Evolutionary conservation across 192 early-diverging fungal species (phyloP).

Genomic region (Physocladia obscura): DNA sequence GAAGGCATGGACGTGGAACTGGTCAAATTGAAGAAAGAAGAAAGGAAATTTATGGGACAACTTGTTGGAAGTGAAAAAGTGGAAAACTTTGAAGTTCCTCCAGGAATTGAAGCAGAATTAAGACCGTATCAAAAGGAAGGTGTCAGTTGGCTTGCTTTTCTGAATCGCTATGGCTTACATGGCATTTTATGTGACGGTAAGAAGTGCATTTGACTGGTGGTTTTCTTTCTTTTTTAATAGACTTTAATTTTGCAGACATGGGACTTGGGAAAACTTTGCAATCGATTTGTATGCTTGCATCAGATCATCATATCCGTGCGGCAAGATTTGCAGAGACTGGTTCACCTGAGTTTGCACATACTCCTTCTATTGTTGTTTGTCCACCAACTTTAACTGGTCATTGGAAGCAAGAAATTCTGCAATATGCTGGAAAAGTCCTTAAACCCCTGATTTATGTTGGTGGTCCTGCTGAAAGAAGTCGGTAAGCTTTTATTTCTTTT

Average conservation of each 20-base stretch:
- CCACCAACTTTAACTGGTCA: constrained; percentile 94
- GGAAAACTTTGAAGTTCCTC: constrained; percentile 82
- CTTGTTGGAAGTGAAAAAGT: constrained; percentile 86
- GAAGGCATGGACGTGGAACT: constrained; percentile 79
- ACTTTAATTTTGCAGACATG: constrained; percentile 69
- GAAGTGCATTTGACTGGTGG: constrained; percentile 3
- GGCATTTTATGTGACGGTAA: constrained; percentile 94
- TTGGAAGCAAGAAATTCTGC: constrained; percentile 91
- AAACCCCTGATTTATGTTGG: constrained; percentile 86
- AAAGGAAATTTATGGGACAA: constrained; percentile 92
- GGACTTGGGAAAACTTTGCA: constrained; percentile 97
- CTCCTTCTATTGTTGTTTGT: constrained; percentile 90
- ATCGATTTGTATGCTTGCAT: constrained; percentile 90
- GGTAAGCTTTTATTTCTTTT: constrained; percentile 32
- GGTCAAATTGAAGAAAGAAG: constrained; percentile 77
- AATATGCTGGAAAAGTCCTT: constrained; percentile 70
- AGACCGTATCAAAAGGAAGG: constrained; percentile 98
- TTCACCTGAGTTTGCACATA: constrained; percentile 64
- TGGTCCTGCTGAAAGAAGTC: constrained; percentile 70
- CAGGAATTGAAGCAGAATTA: constrained; percentile 89
- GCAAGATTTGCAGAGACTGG: constrained; percentile 52
- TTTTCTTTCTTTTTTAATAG: not conserved
- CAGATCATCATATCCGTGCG: constrained; percentile 78
- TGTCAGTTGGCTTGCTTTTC: constrained; percentile 96
- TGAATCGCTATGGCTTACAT: constrained; percentile 94